Evolutionary conservation across 1,284 basidiomycete species (phyloP), one percentile per base, ranked within the genome.

Genomic region (Ceratobasidium sp.): DNA sequence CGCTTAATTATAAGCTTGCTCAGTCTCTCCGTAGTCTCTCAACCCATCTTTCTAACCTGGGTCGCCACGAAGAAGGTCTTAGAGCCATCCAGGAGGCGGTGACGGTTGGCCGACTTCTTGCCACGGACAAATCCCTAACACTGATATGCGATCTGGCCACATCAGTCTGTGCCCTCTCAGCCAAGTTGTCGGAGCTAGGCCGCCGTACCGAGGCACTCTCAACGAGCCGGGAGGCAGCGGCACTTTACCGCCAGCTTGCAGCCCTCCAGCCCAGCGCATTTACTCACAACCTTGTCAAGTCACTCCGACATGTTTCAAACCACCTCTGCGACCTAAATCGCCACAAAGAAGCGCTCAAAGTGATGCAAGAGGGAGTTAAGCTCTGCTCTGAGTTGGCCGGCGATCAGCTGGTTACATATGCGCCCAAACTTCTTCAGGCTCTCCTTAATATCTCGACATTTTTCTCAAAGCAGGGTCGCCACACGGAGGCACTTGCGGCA

Each of bases 41-140:
- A 8, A 18, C 21, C 14, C 30, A 16, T 28, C 66, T 69, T 5
- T 69, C 66, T 11, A 12, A 33, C 30, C 11, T 69, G 28, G 56
- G 42, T 40, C 49, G 42, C 5, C 30, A 58, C 23, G 30, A 58
- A 23, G 51, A 69, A 40, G 66, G 51, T 23, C 53, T 69, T 18
- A 38, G 14, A 33, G 66, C 66, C 7, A 36, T 49, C 4, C 44
- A 44, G 36, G 66, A 69, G 66, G n/a, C 66, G 1, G 40, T 58
- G 28, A 25, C 40, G 36, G 21, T 62, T 46, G 18, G 23, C 25
- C 60, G n/a, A 44, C 38, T 23, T n/a, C 40, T 62, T 6, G 7
- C 40, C 21, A 25, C 18, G 23, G 60, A 62, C 11, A 9, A 21
- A 12, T 40, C 60, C n/a, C 36, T 38, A 9, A 38, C 25, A n/a